Base-by-base conservation (phyloP, 495 filamentous ascomycete species). In the Aspergillus carlsbadensis region DNA sequence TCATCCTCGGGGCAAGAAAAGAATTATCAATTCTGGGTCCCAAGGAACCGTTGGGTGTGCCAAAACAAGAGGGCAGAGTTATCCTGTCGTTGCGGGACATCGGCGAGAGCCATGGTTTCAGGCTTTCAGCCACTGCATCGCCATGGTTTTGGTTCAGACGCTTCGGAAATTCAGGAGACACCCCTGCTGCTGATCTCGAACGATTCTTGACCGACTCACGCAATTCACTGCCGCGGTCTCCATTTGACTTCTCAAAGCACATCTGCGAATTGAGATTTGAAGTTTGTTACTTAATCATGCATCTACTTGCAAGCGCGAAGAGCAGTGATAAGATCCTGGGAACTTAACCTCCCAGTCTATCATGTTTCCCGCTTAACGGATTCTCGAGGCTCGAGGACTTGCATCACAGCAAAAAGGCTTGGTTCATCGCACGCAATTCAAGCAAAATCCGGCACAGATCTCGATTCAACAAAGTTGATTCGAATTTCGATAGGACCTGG, bases 111-210 rank as follows among this genome's bases (percentile, higher is more conserved):
- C 60, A 60, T 64, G 52, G 61, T 64, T 64, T 59, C 57, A 59
- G 52, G 43, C 52, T 63, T 63, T 59, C 57, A 59, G 52, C 49
- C 53, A 50, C 31, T 59, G 52, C 55, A 46, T 55, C 59, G 56
- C 61, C 62, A 59, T 59, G 59, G 62, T 44, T 43, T 36, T 51
- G 39, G 41, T 36, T 64, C 63, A 63, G 61, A 60, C 56, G 61
- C 62, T 55, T 31, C 47, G 37, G 54, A 50, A 10, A 41, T 21
- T 21, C n/a, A 11, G n/a, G 45, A 18, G 15, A 5, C 44, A 34
- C 44, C 18, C 17, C n/a, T 10, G 17, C 26, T 47, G 26, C 3
- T 47, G 11, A 18, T 34, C 44, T 29, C 11, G 18, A 43, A 13
- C 14, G 18, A 10, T 5, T 26, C 20, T 41, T 43, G 41, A 13